Conservation (phyloP, 2,329 filamentous ascomycete species). For the Colletotrichum sp. region DNA sequence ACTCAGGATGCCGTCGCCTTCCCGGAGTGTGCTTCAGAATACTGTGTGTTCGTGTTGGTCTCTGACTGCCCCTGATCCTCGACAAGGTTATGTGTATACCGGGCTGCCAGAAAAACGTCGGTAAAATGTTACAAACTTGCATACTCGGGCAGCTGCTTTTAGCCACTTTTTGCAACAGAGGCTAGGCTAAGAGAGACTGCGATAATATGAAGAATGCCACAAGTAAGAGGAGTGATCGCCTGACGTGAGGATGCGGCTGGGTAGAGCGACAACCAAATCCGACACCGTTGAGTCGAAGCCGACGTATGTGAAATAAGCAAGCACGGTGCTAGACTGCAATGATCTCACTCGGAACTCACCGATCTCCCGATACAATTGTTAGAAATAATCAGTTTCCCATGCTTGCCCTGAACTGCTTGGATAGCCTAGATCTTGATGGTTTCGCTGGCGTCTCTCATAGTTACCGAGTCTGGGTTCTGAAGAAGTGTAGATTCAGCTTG, state of each 20-base stretch:
- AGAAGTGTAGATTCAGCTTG: too few species aligned
- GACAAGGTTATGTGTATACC: neutral
- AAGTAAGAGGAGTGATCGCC: neutral
- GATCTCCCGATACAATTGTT: too few species aligned
- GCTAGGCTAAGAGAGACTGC: rapidly evolving
- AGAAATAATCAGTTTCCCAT: too few species aligned
- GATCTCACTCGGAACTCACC: too few species aligned
- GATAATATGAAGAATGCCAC: neutral
- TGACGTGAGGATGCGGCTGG: neutral
- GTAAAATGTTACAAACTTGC: neutral
- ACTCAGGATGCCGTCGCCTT: rapidly evolving
- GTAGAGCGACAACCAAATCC: neutral
- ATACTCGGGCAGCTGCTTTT: neutral
- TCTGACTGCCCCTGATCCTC: rapidly evolving
- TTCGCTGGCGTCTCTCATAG: too few species aligned
- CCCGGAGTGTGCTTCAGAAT: neutral
- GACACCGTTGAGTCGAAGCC: too few species aligned
- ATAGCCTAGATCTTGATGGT: too few species aligned
- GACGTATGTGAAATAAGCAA: too few species aligned
- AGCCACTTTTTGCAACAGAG: neutral
- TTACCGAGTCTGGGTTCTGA: too few species aligned
- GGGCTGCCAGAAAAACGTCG: too few species aligned
- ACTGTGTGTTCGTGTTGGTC: neutral
- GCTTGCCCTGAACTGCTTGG: too few species aligned
- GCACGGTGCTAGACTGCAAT: too few species aligned